Conservation (phyloP, 257 asterid species). For the Nicotiana obtusifolia region DNA sequence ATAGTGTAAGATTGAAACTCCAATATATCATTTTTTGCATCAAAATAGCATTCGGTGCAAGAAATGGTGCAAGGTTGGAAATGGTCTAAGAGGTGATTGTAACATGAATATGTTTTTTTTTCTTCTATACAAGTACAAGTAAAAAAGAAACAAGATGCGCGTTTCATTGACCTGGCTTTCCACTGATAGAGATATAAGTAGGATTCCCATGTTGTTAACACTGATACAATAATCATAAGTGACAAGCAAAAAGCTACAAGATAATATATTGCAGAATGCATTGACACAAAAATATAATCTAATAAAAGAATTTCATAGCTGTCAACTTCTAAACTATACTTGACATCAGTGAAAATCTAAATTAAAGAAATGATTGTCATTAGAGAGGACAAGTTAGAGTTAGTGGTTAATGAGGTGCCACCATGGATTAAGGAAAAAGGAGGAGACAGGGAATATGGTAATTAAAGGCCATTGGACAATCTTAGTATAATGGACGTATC, state of each 20-base stretch:
- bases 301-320: slow-evolving; percentile 24
- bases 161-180: slow-evolving; percentile 11
- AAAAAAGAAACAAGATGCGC: background rate
- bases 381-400: slow-evolving; percentile 5
- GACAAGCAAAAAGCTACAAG: background rate
- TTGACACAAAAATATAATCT: background rate
- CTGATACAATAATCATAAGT: slow-evolving; percentile 12
- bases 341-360: slow-evolving; percentile 39
- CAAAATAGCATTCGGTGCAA: no score
- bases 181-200: slow-evolving; percentile 31
- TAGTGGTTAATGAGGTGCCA: slow-evolving; percentile 42
- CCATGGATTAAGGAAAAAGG: slow-evolving; percentile 21
- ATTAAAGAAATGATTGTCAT: slow-evolving; percentile 18
- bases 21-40: no score
- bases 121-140: background rate
- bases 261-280: slow-evolving; percentile 3
- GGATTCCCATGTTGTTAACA: slow-evolving; percentile 12
- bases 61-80: no score
- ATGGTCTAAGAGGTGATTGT: no score
- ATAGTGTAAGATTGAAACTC: no score
- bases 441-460: slow-evolving; percentile 26
- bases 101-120: background rate
- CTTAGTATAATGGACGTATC: slow-evolving; percentile 21
- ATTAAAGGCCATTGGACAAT: slow-evolving; percentile 21
- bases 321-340: slow-evolving; percentile 39